Percentiles rank a stretch among this genome's conserved stretches.
Conservation (phyloP, 805 yeast species). For the Wickerhamiella nectarea region DNA sequence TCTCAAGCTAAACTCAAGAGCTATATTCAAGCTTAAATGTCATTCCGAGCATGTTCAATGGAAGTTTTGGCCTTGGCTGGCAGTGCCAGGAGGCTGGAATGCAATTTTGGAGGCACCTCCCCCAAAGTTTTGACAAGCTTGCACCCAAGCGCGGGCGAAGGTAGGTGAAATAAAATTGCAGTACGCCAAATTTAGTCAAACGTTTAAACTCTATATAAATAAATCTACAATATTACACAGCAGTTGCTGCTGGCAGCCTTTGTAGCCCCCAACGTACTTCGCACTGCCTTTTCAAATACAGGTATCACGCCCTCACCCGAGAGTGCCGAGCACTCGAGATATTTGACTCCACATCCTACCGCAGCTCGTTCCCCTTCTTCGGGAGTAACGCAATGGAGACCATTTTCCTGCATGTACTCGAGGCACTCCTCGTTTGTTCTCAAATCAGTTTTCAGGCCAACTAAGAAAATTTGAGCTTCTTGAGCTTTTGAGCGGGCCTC, state of each 20-base stretch:
- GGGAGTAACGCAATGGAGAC: conserved; percentile 34
- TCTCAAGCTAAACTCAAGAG: no score
- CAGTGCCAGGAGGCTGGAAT: no score
- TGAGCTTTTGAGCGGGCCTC: conserved; percentile 77
- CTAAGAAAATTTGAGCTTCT: conserved; percentile 57
- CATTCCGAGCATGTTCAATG: no score
- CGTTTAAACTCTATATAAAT: neutral
- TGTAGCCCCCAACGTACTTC: conserved; percentile 49
- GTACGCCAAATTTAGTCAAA: no score
- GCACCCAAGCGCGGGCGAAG: no score
- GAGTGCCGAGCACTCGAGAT: conserved; percentile 78
- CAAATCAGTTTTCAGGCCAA: conserved; percentile 77
- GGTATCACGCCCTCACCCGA: conserved; percentile 94
- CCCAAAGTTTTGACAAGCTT: no score
- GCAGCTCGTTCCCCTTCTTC: conserved; percentile 59
- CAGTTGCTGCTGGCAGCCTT: conserved; percentile 13
- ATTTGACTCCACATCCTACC: conserved; percentile 64
- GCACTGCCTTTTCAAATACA: conserved; percentile 80
- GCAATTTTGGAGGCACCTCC: no score
- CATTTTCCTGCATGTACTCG: conserved; percentile 31
- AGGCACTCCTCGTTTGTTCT: conserved; percentile 33
- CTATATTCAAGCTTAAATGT: no score
- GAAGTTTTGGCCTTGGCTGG: no score
- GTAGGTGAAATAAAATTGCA: no score
- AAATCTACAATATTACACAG: conserved; percentile 17